Evolutionary conservation across 164 flowering plant genomes (phyloP), one percentile per base, ranked within the genome.

Genomic region (Protea cynaroides): DNA sequence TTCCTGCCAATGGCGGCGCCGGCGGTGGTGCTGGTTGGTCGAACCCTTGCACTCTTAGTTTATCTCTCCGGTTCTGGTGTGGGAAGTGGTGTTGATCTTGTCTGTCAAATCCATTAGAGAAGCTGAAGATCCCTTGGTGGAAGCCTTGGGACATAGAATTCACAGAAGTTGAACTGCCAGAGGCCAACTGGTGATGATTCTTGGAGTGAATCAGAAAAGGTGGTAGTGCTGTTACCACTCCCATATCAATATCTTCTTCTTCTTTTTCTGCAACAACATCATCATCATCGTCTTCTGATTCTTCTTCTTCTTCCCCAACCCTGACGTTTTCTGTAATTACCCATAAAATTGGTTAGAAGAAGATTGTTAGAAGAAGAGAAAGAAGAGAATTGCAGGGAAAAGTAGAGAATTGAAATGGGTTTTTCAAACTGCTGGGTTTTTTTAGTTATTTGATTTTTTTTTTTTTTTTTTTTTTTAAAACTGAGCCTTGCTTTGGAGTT

Each of bases 71-170:
- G 84, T 77, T 83, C 83, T 87, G 93, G 40, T 84, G 92, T 0
- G 81, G 76, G 17, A 75, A 38, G 58, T 78, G 81, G 34, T 76
- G 78, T 7, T 79, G 76, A 4, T 77, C 72, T 65, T 71, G 69
- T 77, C 88, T 80, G 52, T 81, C 84, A 59, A 84, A 90, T 18
- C 83, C 96, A 85, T 90, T 84, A 17, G 88, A 75, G 86, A 82
- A 84, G 64, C 67, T 73, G 65, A 80, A 77, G 71, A 84, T 74
- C 49, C 81, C 81, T 54, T 83, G 87, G 34, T 79, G 86, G 66
- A 80, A 78, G 51, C 84, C 82, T 60, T 84, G 87, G 77, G 96
- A 89, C 97, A 89, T 91, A 78, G 91, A 82, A 77, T 64, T 61
- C 6, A 62, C 3, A 12, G 76, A 58, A 68, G 67, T 71, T 34